These are phyloP conservation scores for Cryphonectria nitschkei DNA, from an alignment of 2,329 filamentous ascomycete genomes.

Conservation along the genomic window DNA sequence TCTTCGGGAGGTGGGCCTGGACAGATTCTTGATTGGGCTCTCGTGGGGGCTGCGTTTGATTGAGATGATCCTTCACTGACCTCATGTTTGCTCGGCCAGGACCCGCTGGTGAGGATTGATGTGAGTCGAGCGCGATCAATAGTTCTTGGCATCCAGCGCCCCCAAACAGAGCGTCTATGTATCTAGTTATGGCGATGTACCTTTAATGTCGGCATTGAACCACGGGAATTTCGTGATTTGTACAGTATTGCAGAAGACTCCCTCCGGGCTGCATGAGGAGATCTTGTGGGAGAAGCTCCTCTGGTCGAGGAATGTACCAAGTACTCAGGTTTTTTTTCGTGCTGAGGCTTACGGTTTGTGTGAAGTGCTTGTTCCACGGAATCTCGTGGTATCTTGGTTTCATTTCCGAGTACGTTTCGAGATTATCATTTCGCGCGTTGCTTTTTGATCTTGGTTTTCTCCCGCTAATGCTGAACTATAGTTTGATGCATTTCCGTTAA, in stretches of 20 bases:
- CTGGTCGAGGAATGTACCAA: not conserved
- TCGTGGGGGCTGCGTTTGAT: slow-evolving; percentile 10
- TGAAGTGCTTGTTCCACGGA: not conserved
- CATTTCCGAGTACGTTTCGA: not conserved
- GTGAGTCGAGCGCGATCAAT: not conserved
- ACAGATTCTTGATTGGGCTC: not conserved
- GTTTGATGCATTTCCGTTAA: not conserved
- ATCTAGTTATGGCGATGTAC: not conserved
- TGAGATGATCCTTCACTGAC: slow-evolving; percentile 19
- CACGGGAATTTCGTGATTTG: not conserved
- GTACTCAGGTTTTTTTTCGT: not conserved
- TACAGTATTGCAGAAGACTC: not conserved
- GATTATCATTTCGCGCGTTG: not conserved
- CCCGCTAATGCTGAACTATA: not conserved
- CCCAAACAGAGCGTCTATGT: too few species aligned
- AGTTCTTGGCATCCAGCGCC: not conserved
- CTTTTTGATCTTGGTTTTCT: too few species aligned
- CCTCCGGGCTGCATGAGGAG: not conserved
- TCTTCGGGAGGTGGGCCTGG: not conserved
- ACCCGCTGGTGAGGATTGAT: not conserved
- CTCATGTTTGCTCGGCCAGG: slow-evolving; percentile 22
- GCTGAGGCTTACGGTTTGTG: not conserved
- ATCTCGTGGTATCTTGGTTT: not conserved
- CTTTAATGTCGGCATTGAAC: not conserved
- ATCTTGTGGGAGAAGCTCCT: not conserved